Conservation (phyloP, 2,329 filamentous ascomycete genomes). For the Didymella lethalis region DNA sequence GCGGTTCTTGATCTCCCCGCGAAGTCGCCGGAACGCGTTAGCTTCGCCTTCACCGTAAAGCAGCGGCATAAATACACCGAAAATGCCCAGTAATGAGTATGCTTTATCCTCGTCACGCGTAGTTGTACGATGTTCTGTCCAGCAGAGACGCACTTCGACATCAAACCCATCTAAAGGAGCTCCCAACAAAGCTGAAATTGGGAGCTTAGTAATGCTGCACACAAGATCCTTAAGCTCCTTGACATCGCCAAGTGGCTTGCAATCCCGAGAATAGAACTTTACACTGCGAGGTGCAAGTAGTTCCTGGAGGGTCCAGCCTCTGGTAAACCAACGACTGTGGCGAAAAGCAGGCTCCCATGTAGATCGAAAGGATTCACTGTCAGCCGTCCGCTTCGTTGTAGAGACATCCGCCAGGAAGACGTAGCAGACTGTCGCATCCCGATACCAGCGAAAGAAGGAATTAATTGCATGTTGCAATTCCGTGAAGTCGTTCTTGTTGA, state of each 20-base stretch:
- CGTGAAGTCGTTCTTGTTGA: neutral
- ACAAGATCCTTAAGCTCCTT: neutral
- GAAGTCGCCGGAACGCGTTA: neutral
- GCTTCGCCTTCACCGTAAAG: neutral
- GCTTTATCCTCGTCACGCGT: constrained; percentile 17
- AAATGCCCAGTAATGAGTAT: constrained; percentile 24
- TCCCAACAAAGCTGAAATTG: neutral
- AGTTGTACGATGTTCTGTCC: constrained; percentile 20
- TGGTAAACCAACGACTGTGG: neutral
- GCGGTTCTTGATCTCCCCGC: neutral
- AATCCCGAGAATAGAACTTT: neutral
- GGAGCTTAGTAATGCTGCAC: neutral
- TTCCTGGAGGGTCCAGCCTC: neutral
- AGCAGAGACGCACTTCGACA: constrained; percentile 19
- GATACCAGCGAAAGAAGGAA: neutral
- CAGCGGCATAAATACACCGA: constrained; percentile 14
- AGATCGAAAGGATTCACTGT: neutral
- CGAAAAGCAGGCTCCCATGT: neutral
- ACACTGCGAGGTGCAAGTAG: neutral
- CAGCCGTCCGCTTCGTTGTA: neutral
- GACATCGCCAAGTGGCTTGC: neutral
- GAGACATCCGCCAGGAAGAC: neutral
- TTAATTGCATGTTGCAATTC: neutral
- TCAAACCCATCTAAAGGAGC: neutral
- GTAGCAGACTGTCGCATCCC: neutral